Base-by-base conservation (phyloP, 306 rosid genomes). In the Trifolium dubium region DNA sequence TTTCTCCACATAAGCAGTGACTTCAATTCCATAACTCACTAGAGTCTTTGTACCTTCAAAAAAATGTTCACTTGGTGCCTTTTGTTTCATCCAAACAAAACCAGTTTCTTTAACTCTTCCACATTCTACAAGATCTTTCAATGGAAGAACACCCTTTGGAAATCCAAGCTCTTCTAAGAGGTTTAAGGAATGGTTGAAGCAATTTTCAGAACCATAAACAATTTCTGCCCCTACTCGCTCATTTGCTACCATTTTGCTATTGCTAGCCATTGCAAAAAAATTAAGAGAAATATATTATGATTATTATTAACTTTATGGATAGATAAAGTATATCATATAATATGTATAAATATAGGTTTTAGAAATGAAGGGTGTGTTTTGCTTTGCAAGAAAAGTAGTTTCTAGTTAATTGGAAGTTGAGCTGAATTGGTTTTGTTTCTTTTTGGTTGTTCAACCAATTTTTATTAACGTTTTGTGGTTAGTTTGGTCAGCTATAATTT, bases 51-150 rank as follows among this genome's bases (percentile, higher is more conserved):
- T 47, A 3, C 73, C 79, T 34, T 30, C 83, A 14, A 92, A 92
- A 75, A 70, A 82, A 64, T 92, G 98, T 56, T 88, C 92, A 55
- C 74, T 85, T 0, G 97, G 90, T 0, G 56, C 79, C 77, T 80
- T 89, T 11, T 83, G 92, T 67, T 79, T 89, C 96, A 89, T 92
- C 98, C 98, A 92, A 55, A 92, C 91, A 55, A 88, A 92, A 46
- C 98, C 98, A 0, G 93, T 92, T 70, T 89, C 96, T 41, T 71
- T 55, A 18, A 86, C 90, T 14, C 92, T 78, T 1, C 97, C 97
- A 50, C 93, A 89, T 80, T 89, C 96, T 55, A 67, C 88, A 6
- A 92, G 79, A 18, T 89, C 90, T 5, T 85, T 61, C 67, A 92
- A 29, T 0, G 96, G 92, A 51, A 92, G 86, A 5, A 92, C 98